Evolutionary conservation across 441 rosid species (phyloP).

Genomic region (Metrosideros polymorpha): DNA sequence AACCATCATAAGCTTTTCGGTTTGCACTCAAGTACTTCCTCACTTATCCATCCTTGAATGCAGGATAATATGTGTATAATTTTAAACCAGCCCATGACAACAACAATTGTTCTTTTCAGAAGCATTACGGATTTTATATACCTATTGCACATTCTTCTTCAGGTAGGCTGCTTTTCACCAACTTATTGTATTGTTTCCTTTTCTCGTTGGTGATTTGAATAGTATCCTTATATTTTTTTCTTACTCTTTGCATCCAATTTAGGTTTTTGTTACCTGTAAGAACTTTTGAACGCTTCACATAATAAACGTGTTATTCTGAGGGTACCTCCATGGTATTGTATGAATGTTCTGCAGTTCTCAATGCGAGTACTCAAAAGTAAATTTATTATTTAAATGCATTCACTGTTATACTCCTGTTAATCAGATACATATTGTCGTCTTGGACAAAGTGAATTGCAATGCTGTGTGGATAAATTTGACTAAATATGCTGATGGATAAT

Average conservation of each 20-base stretch:
- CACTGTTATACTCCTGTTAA: not conserved
- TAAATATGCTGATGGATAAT: not conserved
- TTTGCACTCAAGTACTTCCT: not conserved
- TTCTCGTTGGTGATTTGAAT: not conserved
- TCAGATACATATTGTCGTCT: not conserved
- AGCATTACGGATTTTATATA: slow-evolving; percentile 62
- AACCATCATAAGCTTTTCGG: not conserved
- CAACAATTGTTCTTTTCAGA: slow-evolving; percentile 34
- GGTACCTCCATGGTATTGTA: not conserved
- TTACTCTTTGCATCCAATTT: not conserved
- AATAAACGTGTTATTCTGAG: not conserved
- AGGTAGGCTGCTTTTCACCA: slow-evolving; percentile 34
- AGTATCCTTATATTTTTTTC: not conserved
- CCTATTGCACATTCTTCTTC: slow-evolving; percentile 69
- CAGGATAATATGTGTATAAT: slow-evolving; percentile 51
- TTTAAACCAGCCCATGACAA: slow-evolving; percentile 40
- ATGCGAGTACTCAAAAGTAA: not conserved
- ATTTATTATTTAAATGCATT: not conserved
- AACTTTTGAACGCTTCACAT: not conserved
- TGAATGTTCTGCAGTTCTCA: not conserved
- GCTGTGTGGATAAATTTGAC: not conserved
- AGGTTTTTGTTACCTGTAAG: not conserved
- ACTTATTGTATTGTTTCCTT: not conserved
- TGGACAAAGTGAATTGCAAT: not conserved
- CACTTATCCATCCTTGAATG: slow-evolving; percentile 8